These are phyloP conservation scores for Trichosporon sp. DNA, from an alignment of 1,284 basidiomycete species.

Conservation along the genomic window DNA sequence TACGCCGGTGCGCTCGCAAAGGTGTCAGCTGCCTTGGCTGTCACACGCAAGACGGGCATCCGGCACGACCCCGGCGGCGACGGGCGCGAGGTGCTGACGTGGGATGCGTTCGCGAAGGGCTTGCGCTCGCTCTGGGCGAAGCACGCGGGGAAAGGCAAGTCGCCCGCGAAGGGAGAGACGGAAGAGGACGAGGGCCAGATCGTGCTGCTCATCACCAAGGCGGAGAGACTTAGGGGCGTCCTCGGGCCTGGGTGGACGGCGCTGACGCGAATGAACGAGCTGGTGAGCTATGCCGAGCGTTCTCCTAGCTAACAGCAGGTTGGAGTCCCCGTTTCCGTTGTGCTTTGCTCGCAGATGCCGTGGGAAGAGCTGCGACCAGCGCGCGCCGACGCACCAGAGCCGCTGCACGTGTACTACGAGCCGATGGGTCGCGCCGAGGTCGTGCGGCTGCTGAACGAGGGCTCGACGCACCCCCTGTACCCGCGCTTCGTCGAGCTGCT, in stretches of 20 bases:
- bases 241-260: constrained; percentile 66
- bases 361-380: constrained; percentile 72
- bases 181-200: constrained; percentile 46
- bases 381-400: constrained; percentile 67
- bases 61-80: constrained; percentile 29
- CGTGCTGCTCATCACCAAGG: constrained; percentile 63
- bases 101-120: constrained; percentile 66
- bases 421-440: constrained; percentile 55
- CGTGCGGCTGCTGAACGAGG: constrained; percentile 7
- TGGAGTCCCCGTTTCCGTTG: constrained; percentile 55
- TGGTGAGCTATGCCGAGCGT: constrained; percentile 55
- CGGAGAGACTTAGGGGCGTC: constrained; percentile 62
- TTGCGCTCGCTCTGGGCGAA: constrained; percentile 48
- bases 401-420: constrained; percentile 64
- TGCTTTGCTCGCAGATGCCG: constrained; percentile 63
- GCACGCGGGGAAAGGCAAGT: constrained; percentile 27
- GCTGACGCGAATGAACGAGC: constrained; percentile 64
- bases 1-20: constrained; percentile 64
- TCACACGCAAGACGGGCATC: not conserved
- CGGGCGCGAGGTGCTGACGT: constrained; percentile 54
- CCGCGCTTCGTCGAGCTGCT: constrained; percentile 63
- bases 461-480: constrained; percentile 56
- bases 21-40: constrained; percentile 51
- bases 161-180: constrained; percentile 15
- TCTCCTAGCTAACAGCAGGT: constrained; percentile 20